Percentiles rank a stretch among this genome's conserved stretches.
Conservation (phyloP, 768 basidiomycete genomes). For the Pholiota molesta region DNA sequence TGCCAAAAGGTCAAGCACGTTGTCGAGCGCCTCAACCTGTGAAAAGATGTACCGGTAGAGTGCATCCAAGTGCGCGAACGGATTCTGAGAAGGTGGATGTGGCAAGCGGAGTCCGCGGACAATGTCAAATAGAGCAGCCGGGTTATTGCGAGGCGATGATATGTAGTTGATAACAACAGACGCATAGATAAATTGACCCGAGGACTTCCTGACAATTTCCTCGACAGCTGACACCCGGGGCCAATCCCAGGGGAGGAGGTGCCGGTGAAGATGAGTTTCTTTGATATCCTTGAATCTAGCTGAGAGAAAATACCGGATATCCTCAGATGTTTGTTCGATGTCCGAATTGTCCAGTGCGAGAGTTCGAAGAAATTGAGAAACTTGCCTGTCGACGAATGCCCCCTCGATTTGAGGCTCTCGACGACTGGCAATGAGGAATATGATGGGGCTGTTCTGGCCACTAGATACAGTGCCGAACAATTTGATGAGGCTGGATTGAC, state of each 20-base stretch:
- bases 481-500: slow-evolving; percentile 1
- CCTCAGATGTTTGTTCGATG: neutral
- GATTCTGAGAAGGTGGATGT: neutral
- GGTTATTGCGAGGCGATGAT: neutral
- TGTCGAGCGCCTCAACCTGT: neutral
- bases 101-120: neutral
- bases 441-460: slow-evolving; percentile 2
- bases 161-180: slow-evolving; percentile 17
- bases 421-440: slow-evolving; percentile 15
- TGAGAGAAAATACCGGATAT: slow-evolving; percentile 11
- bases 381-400: neutral
- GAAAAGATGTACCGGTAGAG: slow-evolving; percentile 9
- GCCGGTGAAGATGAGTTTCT: neutral
- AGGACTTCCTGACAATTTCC: slow-evolving; percentile 15
- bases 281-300: slow-evolving; percentile 9
- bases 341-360: slow-evolving; percentile 7
- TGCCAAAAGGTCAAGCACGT: neutral
- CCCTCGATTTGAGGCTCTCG: slow-evolving; percentile 13
- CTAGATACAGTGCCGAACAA: neutral
- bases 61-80: slow-evolving; percentile 13
- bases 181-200: slow-evolving; percentile 18
- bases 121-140: neutral
- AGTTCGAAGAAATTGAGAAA: neutral
- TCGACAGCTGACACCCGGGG: slow-evolving; percentile 11
- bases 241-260: slow-evolving; percentile 4